phyloP scores from a whole-genome alignment of 129 eudicot species.

The Chrysanthemum lavandulifolium region DNA sequence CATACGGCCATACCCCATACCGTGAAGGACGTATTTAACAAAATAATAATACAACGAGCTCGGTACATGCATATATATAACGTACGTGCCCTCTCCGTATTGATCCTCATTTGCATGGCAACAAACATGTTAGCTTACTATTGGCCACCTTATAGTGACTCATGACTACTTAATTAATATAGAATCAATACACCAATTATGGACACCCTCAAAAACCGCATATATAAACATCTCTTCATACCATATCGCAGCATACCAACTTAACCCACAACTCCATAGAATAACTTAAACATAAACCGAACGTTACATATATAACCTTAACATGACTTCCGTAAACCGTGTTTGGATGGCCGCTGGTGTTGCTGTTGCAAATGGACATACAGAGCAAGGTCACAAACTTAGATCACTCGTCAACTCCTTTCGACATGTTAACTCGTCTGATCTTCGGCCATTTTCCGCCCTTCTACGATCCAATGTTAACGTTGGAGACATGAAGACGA shows the following conservation, averaged over 20 bases:
- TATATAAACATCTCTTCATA: background rate
- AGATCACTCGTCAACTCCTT: slow-evolving; percentile 33
- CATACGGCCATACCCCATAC: too few relatives aligned
- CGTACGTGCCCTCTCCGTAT: background rate
- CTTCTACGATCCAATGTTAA: slow-evolving; percentile 8
- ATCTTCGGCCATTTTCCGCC: slow-evolving; percentile 4
- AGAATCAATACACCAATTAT: background rate
- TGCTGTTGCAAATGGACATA: slow-evolving; percentile 33
- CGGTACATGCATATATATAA: too few relatives aligned
- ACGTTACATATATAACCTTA: background rate
- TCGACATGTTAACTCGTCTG: slow-evolving; percentile 16
- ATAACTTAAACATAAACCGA: background rate
- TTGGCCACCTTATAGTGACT: background rate
- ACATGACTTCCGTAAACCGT: slow-evolving; percentile 34
- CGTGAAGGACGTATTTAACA: too few relatives aligned
- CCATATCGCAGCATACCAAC: too few relatives aligned
- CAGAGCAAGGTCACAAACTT: slow-evolving; percentile 36
- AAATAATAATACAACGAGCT: too few relatives aligned
- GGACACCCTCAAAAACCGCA: background rate
- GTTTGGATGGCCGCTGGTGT: slow-evolving; percentile 43
- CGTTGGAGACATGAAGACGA: slow-evolving; percentile 19
- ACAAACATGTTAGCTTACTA: background rate
- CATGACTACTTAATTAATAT: background rate
- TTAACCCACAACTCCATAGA: background rate
- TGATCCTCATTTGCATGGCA: background rate